phyloP scores from a whole-genome alignment of 768 basidiomycete genomes.

The Mycena venus region DNA sequence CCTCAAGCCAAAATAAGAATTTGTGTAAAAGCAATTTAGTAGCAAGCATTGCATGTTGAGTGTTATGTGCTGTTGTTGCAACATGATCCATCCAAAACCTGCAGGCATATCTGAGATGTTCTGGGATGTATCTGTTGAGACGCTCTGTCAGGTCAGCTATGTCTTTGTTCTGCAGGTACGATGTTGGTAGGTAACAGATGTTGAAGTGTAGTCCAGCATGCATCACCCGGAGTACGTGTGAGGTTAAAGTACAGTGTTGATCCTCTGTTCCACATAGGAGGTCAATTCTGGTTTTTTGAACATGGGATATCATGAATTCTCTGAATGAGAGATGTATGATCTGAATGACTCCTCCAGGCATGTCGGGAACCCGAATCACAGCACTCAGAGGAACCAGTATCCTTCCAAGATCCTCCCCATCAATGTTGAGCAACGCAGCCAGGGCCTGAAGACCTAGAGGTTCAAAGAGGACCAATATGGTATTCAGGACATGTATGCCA shows the following conservation, averaged over 20 bases:
- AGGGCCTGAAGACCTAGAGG: background rate
- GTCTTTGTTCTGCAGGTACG: background rate
- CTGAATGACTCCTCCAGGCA: background rate
- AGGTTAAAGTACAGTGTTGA: background rate
- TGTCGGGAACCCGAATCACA: background rate
- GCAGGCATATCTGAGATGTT: background rate
- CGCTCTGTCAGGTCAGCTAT: background rate
- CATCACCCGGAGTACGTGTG: background rate
- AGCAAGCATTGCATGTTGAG: background rate
- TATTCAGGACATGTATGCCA: background rate
- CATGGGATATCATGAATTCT: background rate
- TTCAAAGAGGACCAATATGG: background rate
- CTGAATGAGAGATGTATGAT: constrained; percentile 13
- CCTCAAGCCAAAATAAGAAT: constrained; percentile 21
- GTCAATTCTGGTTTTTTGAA: background rate
- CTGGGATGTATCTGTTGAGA: background rate
- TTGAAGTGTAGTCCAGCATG: background rate
- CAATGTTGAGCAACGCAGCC: background rate
- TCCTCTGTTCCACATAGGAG: background rate
- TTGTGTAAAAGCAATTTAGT: background rate
- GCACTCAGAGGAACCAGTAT: constrained; percentile 1
- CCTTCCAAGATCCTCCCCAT: background rate
- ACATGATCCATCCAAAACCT: constrained; percentile 9
- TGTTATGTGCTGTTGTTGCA: background rate
- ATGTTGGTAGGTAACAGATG: background rate